These are phyloP conservation scores for Allium cepa DNA, from an alignment of 106 monocot genomes.

Conservation along the genomic window DNA sequence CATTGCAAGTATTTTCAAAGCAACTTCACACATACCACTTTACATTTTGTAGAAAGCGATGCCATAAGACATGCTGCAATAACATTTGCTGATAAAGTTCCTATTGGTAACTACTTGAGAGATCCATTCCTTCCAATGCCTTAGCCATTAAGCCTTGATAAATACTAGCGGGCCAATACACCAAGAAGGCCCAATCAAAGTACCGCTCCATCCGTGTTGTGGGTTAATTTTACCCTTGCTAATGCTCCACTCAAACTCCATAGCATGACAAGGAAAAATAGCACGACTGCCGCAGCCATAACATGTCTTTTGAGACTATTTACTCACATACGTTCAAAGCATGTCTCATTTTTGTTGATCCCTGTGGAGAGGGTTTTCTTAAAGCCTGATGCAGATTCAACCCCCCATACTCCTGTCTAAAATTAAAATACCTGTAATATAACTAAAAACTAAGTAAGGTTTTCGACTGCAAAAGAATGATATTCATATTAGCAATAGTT, in stretches of 20 bases:
- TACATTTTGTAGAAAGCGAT: constrained; percentile 46
- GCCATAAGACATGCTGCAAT: constrained; percentile 76
- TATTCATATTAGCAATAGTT: neutral
- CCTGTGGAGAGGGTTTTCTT: constrained; percentile 16
- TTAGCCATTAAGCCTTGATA: constrained; percentile 75
- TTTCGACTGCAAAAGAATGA: neutral
- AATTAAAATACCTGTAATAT: constrained; percentile 46
- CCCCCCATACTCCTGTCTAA: constrained; percentile 67
- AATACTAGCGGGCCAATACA: constrained; percentile 80
- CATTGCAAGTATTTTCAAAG: neutral
- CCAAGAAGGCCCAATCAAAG: constrained; percentile 79
- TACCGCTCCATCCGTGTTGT: constrained; percentile 19
- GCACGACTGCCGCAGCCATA: constrained; percentile 18
- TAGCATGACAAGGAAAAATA: constrained; percentile 20
- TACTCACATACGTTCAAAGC: constrained; percentile 27
- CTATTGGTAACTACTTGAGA: constrained; percentile 72
- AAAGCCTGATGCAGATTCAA: constrained; percentile 42
- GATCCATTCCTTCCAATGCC: constrained; percentile 50
- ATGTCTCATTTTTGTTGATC: constrained; percentile 7
- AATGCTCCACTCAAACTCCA: constrained; percentile 49
- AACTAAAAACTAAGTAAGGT: neutral
- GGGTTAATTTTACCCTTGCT: constrained; percentile 17
- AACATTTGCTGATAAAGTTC: constrained; percentile 74
- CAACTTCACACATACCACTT: constrained; percentile 32
- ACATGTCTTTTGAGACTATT: constrained; percentile 22